Percentiles rank a stretch among this genome's conserved stretches.
Evolutionary conservation across 2,329 filamentous ascomycete species (phyloP).

Genomic region (Keithomyces neogunnii): DNA sequence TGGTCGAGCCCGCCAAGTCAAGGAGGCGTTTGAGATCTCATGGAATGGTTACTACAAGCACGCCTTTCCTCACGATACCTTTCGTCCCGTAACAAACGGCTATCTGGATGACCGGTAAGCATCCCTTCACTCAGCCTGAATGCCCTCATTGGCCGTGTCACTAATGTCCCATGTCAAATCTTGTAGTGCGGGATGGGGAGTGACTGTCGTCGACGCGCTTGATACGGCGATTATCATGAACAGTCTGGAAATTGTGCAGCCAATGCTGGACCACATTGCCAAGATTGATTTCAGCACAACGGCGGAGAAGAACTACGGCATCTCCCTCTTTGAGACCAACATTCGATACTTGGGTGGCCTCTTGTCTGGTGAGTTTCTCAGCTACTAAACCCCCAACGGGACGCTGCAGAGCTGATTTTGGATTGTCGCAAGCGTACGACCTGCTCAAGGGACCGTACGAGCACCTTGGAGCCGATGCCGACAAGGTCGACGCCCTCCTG

Average conservation of each 20-base stretch:
- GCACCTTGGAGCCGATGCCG: constrained; percentile 32
- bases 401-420: background rate
- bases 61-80: constrained; percentile 70
- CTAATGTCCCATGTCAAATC: background rate
- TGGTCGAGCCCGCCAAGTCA: constrained; percentile 50
- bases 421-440: constrained; percentile 46
- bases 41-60: constrained; percentile 68
- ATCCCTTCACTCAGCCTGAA: background rate
- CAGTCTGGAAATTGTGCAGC: constrained; percentile 55
- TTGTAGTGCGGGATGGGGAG: constrained; percentile 72
- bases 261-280: constrained; percentile 63
- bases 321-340: constrained; percentile 84
- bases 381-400: background rate
- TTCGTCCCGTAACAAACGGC: constrained; percentile 58
- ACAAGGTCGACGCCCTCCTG: constrained; percentile 51
- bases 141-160: background rate
- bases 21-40: constrained; percentile 59
- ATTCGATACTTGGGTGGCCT: constrained; percentile 81
- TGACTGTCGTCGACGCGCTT: constrained; percentile 72
- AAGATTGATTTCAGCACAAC: constrained; percentile 63
- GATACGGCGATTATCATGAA: constrained; percentile 74
- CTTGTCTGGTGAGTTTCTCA: constrained; percentile 50
- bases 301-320: constrained; percentile 28
- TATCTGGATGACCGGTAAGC: constrained; percentile 60
- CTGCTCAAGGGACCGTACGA: constrained; percentile 60